Base-by-base conservation (phyloP, 2,329 filamentous ascomycete genomes). In the Cordyceps farinosa region DNA sequence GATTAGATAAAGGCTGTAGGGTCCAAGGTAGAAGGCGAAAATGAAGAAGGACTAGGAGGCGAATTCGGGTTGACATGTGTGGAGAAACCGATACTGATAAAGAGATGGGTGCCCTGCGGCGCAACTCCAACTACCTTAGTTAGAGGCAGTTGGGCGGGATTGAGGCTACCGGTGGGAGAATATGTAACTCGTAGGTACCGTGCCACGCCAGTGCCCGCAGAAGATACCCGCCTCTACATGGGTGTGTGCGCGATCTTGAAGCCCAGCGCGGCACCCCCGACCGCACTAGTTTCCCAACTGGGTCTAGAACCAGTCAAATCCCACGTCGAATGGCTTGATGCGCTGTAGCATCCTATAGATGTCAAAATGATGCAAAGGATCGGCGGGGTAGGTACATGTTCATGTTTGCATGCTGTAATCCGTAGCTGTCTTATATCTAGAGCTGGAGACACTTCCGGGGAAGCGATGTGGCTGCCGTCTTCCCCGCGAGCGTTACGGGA, bases 51-150 rank as follows among this genome's bases (percentile, higher is more conserved):
- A 34, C 29, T 50, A 53, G 54, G 61, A 63, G 61, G 61, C 61
- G 61, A 63, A 57, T 63, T 56, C 52, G 34, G 60, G 51, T 62
- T 32, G 52, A 56, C 34, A 55, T 57, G 53, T 61, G 61, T 63
- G 61, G 61, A 63, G 61, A 56, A 63, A 32, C 52, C 22, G 61
- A 34, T 44, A 50, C 34, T 50, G 55, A 47, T 57, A 50, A 38
- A 47, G 38, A 38, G 30, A 55, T 3, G 27, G 38, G 40, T 44
- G 58, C 48, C 34, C 15, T 40, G 58, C 58, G 58, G 58, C 50
- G 50, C 58, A 61, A 54, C 58, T 50, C 36, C 7, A 47, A 3
- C 30, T 17, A 11, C 8, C 40, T 42, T 42, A 42, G 8, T 42
- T 30, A 27, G 51, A 8, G 36, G 17, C 22, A 45, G 58, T 61